A percentile compares a stretch with the other conserved stretches of the same genome.
phyloP scores from a whole-genome alignment of 108 stramenopile species.

The Cylindrotheca fusiformis region DNA sequence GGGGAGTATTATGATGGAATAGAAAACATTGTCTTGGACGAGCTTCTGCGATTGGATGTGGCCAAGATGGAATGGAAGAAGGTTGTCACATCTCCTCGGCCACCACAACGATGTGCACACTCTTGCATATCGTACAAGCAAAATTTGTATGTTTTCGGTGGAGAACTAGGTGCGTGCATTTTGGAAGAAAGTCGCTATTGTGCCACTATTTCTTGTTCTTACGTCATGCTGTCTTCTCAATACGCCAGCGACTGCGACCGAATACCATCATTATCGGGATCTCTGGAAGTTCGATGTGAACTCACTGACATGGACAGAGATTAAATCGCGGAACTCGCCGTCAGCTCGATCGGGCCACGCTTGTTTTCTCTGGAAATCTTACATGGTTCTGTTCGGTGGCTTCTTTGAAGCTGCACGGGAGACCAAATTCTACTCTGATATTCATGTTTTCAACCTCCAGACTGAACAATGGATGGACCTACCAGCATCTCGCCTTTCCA shows the following conservation, averaged over 20 bases:
- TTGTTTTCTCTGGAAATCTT: slow-evolving; percentile 88
- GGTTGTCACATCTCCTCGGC: slow-evolving; percentile 73
- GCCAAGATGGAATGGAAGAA: slow-evolving; percentile 65
- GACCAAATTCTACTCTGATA: slow-evolving; percentile 81
- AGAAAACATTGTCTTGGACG: slow-evolving; percentile 89
- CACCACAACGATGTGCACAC: slow-evolving; percentile 93
- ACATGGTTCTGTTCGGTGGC: slow-evolving; percentile 94
- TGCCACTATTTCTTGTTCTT: background rate
- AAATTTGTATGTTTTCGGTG: slow-evolving; percentile 92
- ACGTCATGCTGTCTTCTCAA: too few species aligned
- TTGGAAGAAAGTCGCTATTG: background rate
- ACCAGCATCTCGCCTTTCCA: slow-evolving; percentile 64
- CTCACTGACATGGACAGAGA: slow-evolving; percentile 82
- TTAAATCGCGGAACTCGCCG: slow-evolving; percentile 51
- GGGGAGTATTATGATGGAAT: slow-evolving; percentile 96
- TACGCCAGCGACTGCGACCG: slow-evolving; percentile 87
- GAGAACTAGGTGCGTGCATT: slow-evolving; percentile 78
- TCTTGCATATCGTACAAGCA: slow-evolving; percentile 87
- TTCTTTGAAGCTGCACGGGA: slow-evolving; percentile 89
- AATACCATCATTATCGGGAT: slow-evolving; percentile 95
- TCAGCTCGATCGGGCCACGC: slow-evolving; percentile 88
- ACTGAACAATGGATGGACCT: slow-evolving; percentile 80
- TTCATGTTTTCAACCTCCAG: slow-evolving; percentile 77
- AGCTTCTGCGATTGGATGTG: slow-evolving; percentile 77
- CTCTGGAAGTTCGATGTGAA: slow-evolving; percentile 89